phyloP scores from a whole-genome alignment of 257 asterid species.

The Striga asiatica region DNA sequence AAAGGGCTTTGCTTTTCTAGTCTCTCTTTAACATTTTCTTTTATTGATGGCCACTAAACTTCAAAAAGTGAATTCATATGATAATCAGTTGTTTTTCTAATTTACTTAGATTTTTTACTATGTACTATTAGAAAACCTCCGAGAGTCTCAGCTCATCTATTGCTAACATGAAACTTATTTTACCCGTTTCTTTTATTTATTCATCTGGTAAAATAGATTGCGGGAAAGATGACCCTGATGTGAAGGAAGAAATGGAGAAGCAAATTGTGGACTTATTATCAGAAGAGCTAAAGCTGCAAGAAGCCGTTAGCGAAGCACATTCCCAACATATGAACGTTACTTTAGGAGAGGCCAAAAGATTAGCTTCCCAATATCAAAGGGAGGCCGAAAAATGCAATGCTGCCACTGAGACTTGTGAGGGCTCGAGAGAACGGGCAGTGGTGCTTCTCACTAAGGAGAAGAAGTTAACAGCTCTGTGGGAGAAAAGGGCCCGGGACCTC shows the following conservation, averaged over 20 bases:
- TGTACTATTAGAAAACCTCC: neutral
- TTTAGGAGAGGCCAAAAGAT: constrained; percentile 69
- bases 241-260: constrained; percentile 92
- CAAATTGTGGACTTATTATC: constrained; percentile 74
- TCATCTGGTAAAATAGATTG: constrained; percentile 41
- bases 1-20: neutral
- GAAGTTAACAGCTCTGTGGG: constrained; percentile 71
- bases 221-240: constrained; percentile 89
- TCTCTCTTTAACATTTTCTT: neutral
- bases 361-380: constrained; percentile 69
- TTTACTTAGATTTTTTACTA: neutral
- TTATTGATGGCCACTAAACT: neutral
- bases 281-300: constrained; percentile 85
- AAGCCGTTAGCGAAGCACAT: constrained; percentile 50
- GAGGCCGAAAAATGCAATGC: constrained; percentile 90
- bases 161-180: neutral
- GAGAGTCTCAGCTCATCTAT: too few species aligned
- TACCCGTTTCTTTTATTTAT: neutral
- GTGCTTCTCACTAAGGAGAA: constrained; percentile 61
- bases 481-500: constrained; percentile 65
- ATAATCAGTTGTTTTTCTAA: neutral
- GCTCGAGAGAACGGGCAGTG: constrained; percentile 66
- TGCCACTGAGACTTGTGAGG: constrained; percentile 91
- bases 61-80: too few species aligned
- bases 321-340: constrained; percentile 73